phyloP scores from a whole-genome alignment of 306 rosid genomes.

The Pyrus communis region DNA sequence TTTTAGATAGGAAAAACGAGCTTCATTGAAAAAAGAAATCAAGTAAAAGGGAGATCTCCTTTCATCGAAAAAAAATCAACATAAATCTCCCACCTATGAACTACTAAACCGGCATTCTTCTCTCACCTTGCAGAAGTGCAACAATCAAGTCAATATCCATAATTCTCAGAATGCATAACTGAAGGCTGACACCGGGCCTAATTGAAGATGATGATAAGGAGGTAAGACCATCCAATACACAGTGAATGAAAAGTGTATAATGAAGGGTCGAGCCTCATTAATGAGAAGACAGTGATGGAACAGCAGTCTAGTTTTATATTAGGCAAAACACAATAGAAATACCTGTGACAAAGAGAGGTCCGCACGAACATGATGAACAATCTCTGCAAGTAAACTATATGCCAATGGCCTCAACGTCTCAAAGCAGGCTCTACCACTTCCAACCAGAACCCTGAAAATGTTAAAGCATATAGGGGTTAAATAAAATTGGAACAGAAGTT shows the following conservation, averaged over 20 bases:
- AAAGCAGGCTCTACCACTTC: conserved; percentile 96
- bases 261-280: conserved; percentile 8
- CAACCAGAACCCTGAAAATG: conserved; percentile 77
- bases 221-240: neutral
- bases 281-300: neutral
- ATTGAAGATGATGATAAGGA: neutral
- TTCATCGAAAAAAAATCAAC: neutral
- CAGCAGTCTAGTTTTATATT: neutral
- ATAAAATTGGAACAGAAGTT: conserved; percentile 1
- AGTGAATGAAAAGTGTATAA: neutral
- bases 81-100: neutral
- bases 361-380: conserved; percentile 95
- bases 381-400: conserved; percentile 94
- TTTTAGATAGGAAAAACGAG: neutral
- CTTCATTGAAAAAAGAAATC: neutral
- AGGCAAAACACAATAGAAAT: neutral
- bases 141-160: neutral
- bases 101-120: neutral
- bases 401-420: conserved; percentile 96
- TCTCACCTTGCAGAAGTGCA: neutral
- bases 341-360: conserved; percentile 93
- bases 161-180: neutral
- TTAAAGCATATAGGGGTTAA: conserved; percentile 14
- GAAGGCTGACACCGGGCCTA: neutral
- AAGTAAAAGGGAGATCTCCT: neutral